A percentile compares a stretch with the other conserved stretches of the same genome.
Evolutionary conservation across 108 stramenopile genomes (phyloP).

Genomic region (Cyclotella sp.): DNA sequence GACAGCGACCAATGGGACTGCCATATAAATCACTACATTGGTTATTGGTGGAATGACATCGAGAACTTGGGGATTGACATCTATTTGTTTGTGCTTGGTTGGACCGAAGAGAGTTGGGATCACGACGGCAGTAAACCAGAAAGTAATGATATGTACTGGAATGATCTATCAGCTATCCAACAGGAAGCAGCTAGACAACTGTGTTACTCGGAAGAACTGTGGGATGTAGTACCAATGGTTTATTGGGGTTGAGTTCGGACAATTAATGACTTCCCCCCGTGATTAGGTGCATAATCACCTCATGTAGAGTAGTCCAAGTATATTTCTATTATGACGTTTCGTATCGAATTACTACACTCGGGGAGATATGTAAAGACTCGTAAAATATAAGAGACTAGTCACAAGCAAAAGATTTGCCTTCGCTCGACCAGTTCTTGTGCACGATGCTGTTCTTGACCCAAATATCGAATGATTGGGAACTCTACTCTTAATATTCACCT

Average conservation of each 20-base stretch:
- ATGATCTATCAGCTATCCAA: slow-evolving; percentile 4
- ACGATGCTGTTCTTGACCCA: slow-evolving; percentile 11
- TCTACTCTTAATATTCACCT: neutral
- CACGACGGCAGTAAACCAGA: slow-evolving; percentile 1
- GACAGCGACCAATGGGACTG: slow-evolving; percentile 25
- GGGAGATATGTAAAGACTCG: slow-evolving; percentile 12
- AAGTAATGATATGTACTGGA: slow-evolving; percentile 7
- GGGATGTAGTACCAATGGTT: too few relatives aligned
- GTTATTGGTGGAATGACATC: slow-evolving; percentile 5
- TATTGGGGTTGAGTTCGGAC: too few relatives aligned
- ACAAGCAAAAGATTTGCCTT: neutral
- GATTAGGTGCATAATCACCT: too few relatives aligned
- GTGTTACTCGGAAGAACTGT: slow-evolving; percentile 20
- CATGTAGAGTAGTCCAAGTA: too few relatives aligned
- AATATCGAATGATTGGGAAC: slow-evolving; percentile 28
- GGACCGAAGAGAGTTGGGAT: slow-evolving; percentile 25
- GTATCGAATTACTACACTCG: slow-evolving; percentile 10
- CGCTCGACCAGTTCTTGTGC: slow-evolving; percentile 10
- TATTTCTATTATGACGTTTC: neutral
- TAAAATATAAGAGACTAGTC: slow-evolving; percentile 21
- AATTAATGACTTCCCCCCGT: neutral
- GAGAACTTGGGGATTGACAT: neutral
- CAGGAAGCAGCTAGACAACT: slow-evolving; percentile 19
- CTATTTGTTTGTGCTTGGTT: slow-evolving; percentile 18
- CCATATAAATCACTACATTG: slow-evolving; percentile 6